Percentiles rank a stretch among this genome's conserved stretches.
Evolutionary conservation across 345 rosid genomes (phyloP).

Genomic region (Hypericum androsaemum): DNA sequence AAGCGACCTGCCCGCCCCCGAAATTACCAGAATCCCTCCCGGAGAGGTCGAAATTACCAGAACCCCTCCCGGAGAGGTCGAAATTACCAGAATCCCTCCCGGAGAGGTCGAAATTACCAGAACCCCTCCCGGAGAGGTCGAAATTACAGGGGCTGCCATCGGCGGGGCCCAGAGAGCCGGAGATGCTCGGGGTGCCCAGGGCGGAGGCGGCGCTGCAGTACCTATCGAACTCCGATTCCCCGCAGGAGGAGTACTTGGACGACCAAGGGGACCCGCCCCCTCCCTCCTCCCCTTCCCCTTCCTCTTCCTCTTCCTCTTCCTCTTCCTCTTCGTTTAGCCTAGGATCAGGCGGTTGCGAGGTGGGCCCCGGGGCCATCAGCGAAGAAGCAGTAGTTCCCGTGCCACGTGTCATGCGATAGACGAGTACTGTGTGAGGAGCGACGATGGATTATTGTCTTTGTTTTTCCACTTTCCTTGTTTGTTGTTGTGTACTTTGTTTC

Average conservation of each 20-base stretch:
- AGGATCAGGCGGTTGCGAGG: too few relatives aligned
- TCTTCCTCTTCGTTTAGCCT: too few relatives aligned
- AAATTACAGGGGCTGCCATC: conserved; percentile 55
- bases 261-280: conserved; percentile 34
- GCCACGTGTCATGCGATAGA: too few relatives aligned
- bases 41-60: conserved; percentile 50
- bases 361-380: too few relatives aligned
- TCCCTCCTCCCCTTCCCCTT: conserved; percentile 9
- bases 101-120: too few relatives aligned
- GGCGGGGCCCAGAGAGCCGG: conserved; percentile 41
- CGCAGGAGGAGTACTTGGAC: conserved; percentile 75
- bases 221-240: conserved; percentile 71
- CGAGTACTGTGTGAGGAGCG: too few relatives aligned
- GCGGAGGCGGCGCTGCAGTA: conserved; percentile 83
- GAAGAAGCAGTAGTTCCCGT: too few relatives aligned
- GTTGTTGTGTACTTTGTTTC: too few relatives aligned
- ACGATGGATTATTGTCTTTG: too few relatives aligned
- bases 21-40: conserved; percentile 13
- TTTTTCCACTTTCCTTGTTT: too few relatives aligned
- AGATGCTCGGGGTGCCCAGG: conserved; percentile 64
- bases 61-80: conserved; percentile 30
- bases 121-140: conserved; percentile 46
- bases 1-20: conserved; percentile 4
- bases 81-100: conserved; percentile 13
- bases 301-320: neutral